A percentile compares a stretch with the other conserved stretches of the same genome.
Conservation (phyloP, 2,329 filamentous ascomycete species). For the Colletotrichum orchidophilum region DNA sequence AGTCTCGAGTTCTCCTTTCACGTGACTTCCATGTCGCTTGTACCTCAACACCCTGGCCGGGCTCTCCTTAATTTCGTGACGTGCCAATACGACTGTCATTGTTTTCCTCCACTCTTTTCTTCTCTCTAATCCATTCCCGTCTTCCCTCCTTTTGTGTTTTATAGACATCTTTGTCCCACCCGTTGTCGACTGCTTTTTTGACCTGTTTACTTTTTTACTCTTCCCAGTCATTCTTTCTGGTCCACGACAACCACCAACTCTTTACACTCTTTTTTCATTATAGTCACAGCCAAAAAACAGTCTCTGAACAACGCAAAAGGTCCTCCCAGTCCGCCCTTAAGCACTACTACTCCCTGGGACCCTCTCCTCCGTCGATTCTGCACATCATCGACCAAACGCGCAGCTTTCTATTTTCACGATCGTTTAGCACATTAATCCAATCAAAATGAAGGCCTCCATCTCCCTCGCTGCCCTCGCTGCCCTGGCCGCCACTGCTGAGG, state of each 20-base stretch:
- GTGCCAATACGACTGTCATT: constrained; percentile 30
- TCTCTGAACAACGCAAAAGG: constrained; percentile 9
- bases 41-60: constrained; percentile 13
- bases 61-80: constrained; percentile 31
- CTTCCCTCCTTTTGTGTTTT: neutral
- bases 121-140: neutral
- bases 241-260: constrained; percentile 25
- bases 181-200: neutral
- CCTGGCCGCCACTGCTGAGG: constrained; percentile 51
- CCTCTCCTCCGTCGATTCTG: neutral
- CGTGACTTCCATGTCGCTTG: neutral
- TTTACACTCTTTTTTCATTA: constrained; percentile 20
- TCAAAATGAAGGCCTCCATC: constrained; percentile 51
- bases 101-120: constrained; percentile 21
- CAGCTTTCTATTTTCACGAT: neutral
- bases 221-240: constrained; percentile 30
- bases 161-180: constrained; percentile 27
- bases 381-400: neutral
- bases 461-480: constrained; percentile 46
- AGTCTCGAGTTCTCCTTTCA: neutral
- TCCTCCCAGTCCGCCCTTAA: neutral
- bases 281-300: constrained; percentile 20
- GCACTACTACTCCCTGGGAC: neutral
- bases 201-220: neutral
- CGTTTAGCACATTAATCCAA: neutral